phyloP scores from a whole-genome alignment of 495 filamentous ascomycete genomes.

The Neurospora intermedia region DNA sequence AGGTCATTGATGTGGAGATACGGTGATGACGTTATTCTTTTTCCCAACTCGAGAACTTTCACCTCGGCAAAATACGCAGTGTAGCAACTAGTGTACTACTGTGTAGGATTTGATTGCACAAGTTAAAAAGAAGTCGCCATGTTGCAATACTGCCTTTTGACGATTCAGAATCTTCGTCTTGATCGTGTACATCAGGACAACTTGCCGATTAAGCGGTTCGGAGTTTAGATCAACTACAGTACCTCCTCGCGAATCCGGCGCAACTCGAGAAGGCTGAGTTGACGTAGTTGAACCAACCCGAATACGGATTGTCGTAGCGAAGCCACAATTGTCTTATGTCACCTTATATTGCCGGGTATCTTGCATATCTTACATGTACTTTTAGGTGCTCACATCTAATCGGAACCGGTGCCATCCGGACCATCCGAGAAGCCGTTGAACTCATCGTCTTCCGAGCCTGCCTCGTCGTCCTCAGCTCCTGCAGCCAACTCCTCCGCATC shows the following conservation, averaged over 20 bases:
- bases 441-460: constrained; percentile 35
- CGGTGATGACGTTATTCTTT: not conserved
- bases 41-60: not conserved
- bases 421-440: constrained; percentile 37
- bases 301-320: not conserved
- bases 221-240: not conserved
- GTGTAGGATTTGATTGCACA: too few species aligned
- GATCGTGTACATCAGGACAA: not conserved
- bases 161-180: not conserved
- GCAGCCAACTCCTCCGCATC: constrained; percentile 17
- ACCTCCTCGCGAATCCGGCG: not conserved
- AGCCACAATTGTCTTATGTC: not conserved
- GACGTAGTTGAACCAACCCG: not conserved
- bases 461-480: constrained; percentile 13
- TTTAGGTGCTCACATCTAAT: constrained; percentile 13
- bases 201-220: not conserved
- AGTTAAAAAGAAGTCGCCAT: not conserved
- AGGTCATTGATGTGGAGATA: not conserved
- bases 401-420: constrained; percentile 29
- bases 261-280: not conserved
- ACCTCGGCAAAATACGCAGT: not conserved
- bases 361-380: not conserved
- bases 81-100: not conserved
- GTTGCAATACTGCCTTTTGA: not conserved
- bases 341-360: not conserved